A percentile compares a stretch with the other conserved stretches of the same genome.
These are phyloP conservation scores for Cylindrotheca closterium DNA, from an alignment of 108 stramenopile genomes.

Conservation along the genomic window DNA sequence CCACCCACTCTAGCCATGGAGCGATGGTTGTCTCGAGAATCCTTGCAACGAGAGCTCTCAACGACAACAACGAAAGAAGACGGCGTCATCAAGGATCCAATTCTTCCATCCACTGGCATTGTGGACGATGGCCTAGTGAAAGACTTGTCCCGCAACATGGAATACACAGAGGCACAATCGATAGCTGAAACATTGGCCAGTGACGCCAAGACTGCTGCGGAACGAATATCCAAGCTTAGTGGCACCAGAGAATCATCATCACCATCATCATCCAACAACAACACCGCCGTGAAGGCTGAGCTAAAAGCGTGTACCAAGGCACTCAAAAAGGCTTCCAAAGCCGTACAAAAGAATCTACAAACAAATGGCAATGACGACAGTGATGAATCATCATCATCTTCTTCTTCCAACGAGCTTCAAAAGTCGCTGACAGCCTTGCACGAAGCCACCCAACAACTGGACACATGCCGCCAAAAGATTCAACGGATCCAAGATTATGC, in stretches of 20 bases:
- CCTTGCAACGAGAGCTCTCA: constrained; percentile 4
- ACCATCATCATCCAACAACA: too few relatives aligned
- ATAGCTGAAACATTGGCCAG: neutral
- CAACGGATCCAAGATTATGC: neutral
- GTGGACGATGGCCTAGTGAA: constrained; percentile 7
- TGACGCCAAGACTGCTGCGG: neutral
- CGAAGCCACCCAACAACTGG: constrained; percentile 9
- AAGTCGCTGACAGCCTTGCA: constrained; percentile 2
- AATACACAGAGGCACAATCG: constrained; percentile 1
- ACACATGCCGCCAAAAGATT: constrained; percentile 14
- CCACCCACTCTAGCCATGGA: constrained; percentile 32
- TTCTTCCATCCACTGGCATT: constrained; percentile 15
- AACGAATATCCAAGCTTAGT: constrained; percentile 5
- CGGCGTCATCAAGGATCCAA: constrained; percentile 9
- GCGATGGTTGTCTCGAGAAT: constrained; percentile 29
- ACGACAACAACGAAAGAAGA: neutral
- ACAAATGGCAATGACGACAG: constrained; percentile 1
- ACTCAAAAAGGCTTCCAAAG: constrained; percentile 1
- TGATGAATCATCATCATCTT: neutral
- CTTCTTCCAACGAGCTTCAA: neutral
- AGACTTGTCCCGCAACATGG: constrained; percentile 12
- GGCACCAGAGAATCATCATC: neutral
- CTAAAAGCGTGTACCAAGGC: neutral
- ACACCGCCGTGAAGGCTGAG: neutral
- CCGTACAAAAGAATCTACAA: neutral